Percentiles rank a stretch among this genome's conserved stretches.
Conservation (phyloP, 164 flowering plant species). For the Nymphaea thermarum region DNA sequence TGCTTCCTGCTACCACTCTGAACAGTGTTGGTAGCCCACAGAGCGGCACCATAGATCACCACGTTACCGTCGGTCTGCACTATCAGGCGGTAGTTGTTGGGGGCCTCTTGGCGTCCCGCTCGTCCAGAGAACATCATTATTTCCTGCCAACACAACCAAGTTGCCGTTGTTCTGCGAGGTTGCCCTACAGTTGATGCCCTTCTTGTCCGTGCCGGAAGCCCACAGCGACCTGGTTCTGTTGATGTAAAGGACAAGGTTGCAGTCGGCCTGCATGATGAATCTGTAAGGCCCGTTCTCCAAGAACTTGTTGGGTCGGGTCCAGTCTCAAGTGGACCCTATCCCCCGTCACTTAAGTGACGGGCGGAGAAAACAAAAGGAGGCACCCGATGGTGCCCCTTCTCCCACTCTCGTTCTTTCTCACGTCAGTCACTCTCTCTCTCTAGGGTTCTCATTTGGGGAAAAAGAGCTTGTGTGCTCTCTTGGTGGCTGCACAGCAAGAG, state of each 20-base stretch:
- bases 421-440: too few species aligned
- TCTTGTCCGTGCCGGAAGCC: slow-evolving; percentile 12
- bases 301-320: too few species aligned
- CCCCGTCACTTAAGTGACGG: too few species aligned
- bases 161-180: slow-evolving; percentile 22
- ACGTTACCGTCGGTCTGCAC: slow-evolving; percentile 21
- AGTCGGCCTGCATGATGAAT: slow-evolving; percentile 21
- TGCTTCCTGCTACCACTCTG: slow-evolving; percentile 6
- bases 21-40: slow-evolving; percentile 17
- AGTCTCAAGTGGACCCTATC: too few species aligned
- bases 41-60: slow-evolving; percentile 22
- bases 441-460: too few species aligned
- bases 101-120: slow-evolving; percentile 13
- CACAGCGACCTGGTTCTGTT: slow-evolving; percentile 11
- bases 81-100: slow-evolving; percentile 14
- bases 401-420: too few species aligned
- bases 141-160: slow-evolving; percentile 16
- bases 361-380: too few species aligned
- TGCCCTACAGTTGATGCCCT: slow-evolving; percentile 12
- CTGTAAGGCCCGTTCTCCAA: slow-evolving; percentile 25
- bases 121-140: slow-evolving; percentile 17
- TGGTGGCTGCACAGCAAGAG: too few species aligned
- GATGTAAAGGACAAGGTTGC: slow-evolving; percentile 20
- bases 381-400: too few species aligned
- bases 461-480: too few species aligned